These are phyloP conservation scores for Saccharomycopsis babjevae DNA, from an alignment of 805 yeast species.

Conservation along the genomic window DNA sequence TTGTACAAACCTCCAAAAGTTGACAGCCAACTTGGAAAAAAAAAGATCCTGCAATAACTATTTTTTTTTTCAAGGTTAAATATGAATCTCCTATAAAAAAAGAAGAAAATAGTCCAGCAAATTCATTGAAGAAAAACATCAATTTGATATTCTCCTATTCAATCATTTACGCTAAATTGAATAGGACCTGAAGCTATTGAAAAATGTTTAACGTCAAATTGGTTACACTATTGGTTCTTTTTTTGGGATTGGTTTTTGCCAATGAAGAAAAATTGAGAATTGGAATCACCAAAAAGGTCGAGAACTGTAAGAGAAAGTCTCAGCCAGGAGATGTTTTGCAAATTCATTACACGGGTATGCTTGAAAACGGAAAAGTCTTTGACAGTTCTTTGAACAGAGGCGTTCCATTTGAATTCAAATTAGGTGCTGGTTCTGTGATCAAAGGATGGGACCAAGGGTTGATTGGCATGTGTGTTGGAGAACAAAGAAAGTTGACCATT, in stretches of 20 bases:
- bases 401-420: constrained; percentile 55
- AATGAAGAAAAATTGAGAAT: constrained; percentile 9
- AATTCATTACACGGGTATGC: constrained; percentile 72
- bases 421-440: constrained; percentile 77
- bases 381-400: constrained; percentile 63
- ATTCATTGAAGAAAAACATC: too few species aligned
- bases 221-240: background rate
- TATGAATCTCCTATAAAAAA: too few species aligned
- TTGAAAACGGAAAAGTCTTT: constrained; percentile 58
- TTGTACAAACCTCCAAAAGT: too few species aligned
- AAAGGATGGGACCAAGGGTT: constrained; percentile 84
- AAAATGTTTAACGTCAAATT: background rate
- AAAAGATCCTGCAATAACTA: too few species aligned
- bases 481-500: constrained; percentile 65
- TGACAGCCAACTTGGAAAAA: too few species aligned
- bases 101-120: too few species aligned
- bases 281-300: constrained; percentile 39
- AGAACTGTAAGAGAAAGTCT: constrained; percentile 48
- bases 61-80: too few species aligned
- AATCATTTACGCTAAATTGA: too few species aligned
- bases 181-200: background rate
- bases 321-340: constrained; percentile 54
- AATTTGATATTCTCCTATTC: too few species aligned
- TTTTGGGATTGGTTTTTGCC: constrained; percentile 1
- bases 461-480: constrained; percentile 77